These are phyloP conservation scores for Populus euphratica DNA, from an alignment of 345 rosid species.

Conservation along the genomic window DNA sequence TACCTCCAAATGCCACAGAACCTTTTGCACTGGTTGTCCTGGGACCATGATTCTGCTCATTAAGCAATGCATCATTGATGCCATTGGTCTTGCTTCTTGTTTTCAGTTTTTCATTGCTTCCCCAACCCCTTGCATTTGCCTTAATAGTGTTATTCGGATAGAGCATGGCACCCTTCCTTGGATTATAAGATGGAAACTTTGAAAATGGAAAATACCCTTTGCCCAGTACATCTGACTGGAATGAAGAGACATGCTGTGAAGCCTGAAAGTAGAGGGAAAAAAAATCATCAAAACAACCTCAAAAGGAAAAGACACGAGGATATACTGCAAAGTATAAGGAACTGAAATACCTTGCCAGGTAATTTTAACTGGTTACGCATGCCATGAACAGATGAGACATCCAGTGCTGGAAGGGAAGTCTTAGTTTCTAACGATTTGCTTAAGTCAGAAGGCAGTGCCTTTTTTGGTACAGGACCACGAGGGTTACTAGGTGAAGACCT, in stretches of 20 bases:
- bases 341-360: conserved; percentile 32
- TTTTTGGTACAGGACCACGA: conserved; percentile 10
- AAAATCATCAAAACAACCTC: neutral
- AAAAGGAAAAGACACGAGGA: neutral
- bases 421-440: conserved; percentile 22
- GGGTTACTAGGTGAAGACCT: conserved; percentile 37
- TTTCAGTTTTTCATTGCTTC: conserved; percentile 38
- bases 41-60: conserved; percentile 38
- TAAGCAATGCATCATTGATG: conserved; percentile 5
- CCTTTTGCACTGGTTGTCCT: conserved; percentile 18
- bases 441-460: conserved; percentile 1
- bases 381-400: conserved; percentile 26
- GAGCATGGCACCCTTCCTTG: conserved; percentile 31
- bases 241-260: conserved; percentile 11
- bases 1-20: conserved; percentile 19
- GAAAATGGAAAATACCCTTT: conserved; percentile 24
- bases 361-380: conserved; percentile 35
- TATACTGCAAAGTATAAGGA: conserved; percentile 3
- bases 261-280: conserved; percentile 8
- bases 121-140: conserved; percentile 28
- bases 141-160: conserved; percentile 24
- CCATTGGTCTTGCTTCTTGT: conserved; percentile 32
- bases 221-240: conserved; percentile 20
- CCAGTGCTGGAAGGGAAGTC: conserved; percentile 18
- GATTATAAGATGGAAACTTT: conserved; percentile 29